Base-by-base conservation (phyloP, 2,329 filamentous ascomycete species). In the Aspergillus tamarii region DNA sequence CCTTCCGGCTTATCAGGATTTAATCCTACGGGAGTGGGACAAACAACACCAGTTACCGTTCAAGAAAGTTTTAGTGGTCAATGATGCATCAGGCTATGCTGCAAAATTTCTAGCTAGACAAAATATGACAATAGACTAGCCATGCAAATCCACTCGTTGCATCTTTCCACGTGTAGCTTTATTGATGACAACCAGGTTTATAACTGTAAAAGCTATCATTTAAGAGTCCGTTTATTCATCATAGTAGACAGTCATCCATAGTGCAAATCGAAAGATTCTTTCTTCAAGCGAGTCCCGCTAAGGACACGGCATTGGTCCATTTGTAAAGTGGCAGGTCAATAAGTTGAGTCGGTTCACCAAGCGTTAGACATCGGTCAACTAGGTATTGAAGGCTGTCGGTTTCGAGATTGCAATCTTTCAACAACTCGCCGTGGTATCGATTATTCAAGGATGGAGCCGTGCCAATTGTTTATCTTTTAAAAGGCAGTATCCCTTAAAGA, bases 1-100 rank as follows among this genome's bases (percentile, higher is more conserved):
- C 23, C 65, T 71, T 43, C 50, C 41, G 1, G n/a, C 14, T 4
- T 71, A 73, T 55, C 61, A 62, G 23, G 26, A 59, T 7, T 21
- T 61, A 6, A 46, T 46, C n/a, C 11, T 46, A 23, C 43, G 21
- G n/a, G 43, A 46, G n/a, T 46, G 43, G n/a, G 43, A 46, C 5
- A 46, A 23, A 7, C 43, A 46, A 23, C 43, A 46, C 9, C n/a
- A 46, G 21, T 12, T 23, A 23, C 21, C 43, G 7, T 46, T 46
- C 11, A 46, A 46, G n/a, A 46, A 46, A 7, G 43, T 46, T 14
- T 6, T 46, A 3, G 43, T 23, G n/a, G n/a, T 46, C n/a, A 46
- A 46, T 23, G 43, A 46, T 23, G 43, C 43, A 46, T 46, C 43
- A 6, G 43, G n/a, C n/a, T 46, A 46, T 16, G 43, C 43, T 2